These are phyloP conservation scores for Amanita muscaria DNA, from an alignment of 768 basidiomycete species.

Conservation along the genomic window DNA sequence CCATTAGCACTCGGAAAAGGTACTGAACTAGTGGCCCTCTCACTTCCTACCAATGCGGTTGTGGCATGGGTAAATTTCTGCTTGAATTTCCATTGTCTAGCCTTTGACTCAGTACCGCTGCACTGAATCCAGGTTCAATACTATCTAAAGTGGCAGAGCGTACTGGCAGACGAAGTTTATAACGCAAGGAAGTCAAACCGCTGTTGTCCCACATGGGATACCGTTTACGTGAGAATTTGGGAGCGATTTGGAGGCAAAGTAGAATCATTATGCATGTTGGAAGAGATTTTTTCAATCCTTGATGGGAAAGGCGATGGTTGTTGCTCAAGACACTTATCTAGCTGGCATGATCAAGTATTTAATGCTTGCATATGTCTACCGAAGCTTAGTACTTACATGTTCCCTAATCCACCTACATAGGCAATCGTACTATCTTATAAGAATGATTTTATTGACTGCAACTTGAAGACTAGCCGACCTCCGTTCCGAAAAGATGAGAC, in stretches of 20 bases:
- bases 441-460: no score
- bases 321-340: no score
- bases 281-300: no score
- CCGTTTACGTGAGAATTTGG: neutral
- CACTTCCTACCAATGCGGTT: neutral
- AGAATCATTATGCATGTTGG: neutral
- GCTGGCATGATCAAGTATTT: no score
- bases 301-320: no score
- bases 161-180: neutral
- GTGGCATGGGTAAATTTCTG: conserved; percentile 2
- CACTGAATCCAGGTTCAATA: conserved; percentile 3
- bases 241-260: neutral
- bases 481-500: no score
- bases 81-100: neutral
- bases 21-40: neutral
- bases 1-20: neutral
- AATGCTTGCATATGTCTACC: no score
- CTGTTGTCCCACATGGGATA: neutral
- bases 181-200: neutral
- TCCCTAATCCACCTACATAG: no score
- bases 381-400: no score
- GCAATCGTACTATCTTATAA: no score
- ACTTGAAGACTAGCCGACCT: no score
- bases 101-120: no score
- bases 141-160: neutral